Percentiles rank a stretch among this genome's conserved stretches.
phyloP scores from a whole-genome alignment of 2,329 filamentous ascomycete genomes.

The Exophiala aquamarina region DNA sequence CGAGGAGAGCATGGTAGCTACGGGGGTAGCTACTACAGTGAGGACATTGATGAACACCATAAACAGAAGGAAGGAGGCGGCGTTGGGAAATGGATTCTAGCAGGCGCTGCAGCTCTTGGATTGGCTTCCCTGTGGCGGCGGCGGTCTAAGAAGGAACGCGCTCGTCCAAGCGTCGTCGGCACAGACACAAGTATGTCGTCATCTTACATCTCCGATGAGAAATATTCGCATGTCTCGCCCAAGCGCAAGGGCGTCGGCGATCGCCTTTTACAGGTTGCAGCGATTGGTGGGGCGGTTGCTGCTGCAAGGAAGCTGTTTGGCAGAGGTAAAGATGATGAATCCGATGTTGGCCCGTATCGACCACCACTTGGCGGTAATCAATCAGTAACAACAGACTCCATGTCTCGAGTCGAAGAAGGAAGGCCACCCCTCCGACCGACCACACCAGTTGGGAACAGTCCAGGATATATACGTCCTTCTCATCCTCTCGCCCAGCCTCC shows the following conservation, averaged over 20 bases:
- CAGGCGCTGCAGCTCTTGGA: constrained; percentile 58
- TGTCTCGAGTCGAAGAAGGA: constrained; percentile 53
- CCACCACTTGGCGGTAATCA: constrained; percentile 51
- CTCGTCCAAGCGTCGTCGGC: constrained; percentile 40
- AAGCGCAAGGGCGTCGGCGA: constrained; percentile 59
- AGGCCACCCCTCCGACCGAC: constrained; percentile 49
- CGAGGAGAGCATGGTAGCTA: constrained; percentile 56
- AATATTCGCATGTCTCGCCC: constrained; percentile 57
- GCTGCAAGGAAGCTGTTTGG: constrained; percentile 60
- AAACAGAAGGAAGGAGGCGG: constrained; percentile 40
- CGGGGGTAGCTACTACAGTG: constrained; percentile 58
- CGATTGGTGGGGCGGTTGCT: constrained; percentile 62
- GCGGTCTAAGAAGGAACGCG: constrained; percentile 36
- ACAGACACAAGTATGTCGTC: constrained; percentile 43
- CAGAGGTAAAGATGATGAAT: constrained; percentile 55
- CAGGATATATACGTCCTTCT: constrained; percentile 27
- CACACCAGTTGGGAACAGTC: constrained; percentile 36
- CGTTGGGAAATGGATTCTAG: constrained; percentile 52
- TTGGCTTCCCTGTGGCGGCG: constrained; percentile 51
- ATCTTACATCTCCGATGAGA: constrained; percentile 65
- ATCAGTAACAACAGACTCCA: constrained; percentile 46
- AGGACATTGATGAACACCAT: constrained; percentile 51
- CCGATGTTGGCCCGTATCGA: constrained; percentile 53
- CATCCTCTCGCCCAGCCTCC: constrained; percentile 33
- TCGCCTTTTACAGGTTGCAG: constrained; percentile 61